Base-by-base conservation (phyloP, 495 filamentous ascomycete species). In the Xylaria acuta region DNA sequence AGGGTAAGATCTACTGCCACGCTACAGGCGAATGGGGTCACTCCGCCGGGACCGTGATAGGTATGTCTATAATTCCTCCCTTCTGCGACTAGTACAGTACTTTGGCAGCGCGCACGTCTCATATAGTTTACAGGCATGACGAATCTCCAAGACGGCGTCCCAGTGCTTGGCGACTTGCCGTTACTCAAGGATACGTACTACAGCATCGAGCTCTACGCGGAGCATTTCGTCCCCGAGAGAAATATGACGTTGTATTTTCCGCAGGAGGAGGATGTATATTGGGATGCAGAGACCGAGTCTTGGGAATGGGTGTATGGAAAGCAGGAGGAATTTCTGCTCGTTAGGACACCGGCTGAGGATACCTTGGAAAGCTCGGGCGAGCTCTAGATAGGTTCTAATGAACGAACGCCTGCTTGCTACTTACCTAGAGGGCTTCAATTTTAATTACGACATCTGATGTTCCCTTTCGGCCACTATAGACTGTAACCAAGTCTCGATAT, bases 21-120 rank as follows among this genome's bases (percentile, higher is more conserved):
- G 81, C 84, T n/a, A 84, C 84, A 41, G 84, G 84, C 1, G 84
- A 86, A 77, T 85, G 83, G 83, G 84, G 84, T 0, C 84, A 86
- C 73, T 81, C 80, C 6, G 84, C 84, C 1, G 84, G 84, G 1
- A 78, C 84, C 3, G 66, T 85, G 34, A 80, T 86, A 60, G 84
- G 84, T 84, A 75, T 7, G 77, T 65, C 32, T 41, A 60, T 38
- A 27, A 6, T n/a, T 9, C 18, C 8, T 67, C 68, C 14, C 54
- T 22, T 38, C 40, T 32, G 34, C 2, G 1, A n/a, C 30, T 41
- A 16, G 12, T 12, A n/a, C 7, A 2, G 20, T 20, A 27, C n/a
- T 16, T 16, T 58, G 18, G 18, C n/a, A 14, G 36, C 25, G 63
- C 34, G 49, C 53, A 67, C 7, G n/a, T 47, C 59, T 72, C 60